Evolutionary conservation across 495 filamentous ascomycete species (phyloP).

Genomic region (Usnea hakonensis): DNA sequence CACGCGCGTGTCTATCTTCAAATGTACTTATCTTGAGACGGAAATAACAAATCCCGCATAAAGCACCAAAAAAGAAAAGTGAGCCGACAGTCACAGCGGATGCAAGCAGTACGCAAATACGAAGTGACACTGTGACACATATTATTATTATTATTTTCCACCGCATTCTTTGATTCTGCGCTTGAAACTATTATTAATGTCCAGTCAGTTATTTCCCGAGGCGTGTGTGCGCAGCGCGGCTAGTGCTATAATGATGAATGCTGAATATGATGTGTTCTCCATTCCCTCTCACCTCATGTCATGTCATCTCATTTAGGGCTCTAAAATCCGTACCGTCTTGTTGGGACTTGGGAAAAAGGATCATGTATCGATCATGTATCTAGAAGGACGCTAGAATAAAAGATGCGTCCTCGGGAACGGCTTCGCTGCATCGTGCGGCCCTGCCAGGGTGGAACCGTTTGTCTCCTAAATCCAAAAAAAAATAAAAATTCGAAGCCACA

Average conservation of each 20-base stretch:
- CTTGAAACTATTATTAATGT: not conserved
- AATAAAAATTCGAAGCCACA: not conserved
- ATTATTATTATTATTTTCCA: not conserved
- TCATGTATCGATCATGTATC: constrained; percentile 6
- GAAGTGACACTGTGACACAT: no score
- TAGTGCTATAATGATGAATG: no score
- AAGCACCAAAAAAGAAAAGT: not conserved
- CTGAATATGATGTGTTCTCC: no score
- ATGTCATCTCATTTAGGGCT: not conserved
- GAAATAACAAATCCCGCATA: constrained; percentile 4
- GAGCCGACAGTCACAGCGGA: no score
- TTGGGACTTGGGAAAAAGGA: no score
- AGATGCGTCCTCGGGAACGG: constrained; percentile 7
- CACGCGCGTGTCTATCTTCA: no score
- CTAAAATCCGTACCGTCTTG: constrained; percentile 5
- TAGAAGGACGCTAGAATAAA: constrained; percentile 18
- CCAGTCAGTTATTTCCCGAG: not conserved
- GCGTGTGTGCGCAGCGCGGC: not conserved
- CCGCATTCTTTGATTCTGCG: not conserved
- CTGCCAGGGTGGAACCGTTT: constrained; percentile 1
- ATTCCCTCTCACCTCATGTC: not conserved
- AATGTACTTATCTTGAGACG: not conserved
- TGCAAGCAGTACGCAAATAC: not conserved
- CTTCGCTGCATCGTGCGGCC: not conserved
- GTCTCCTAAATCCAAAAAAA: not conserved